Conservation (phyloP, 2,329 filamentous ascomycete species). For the Penicillium sp. region DNA sequence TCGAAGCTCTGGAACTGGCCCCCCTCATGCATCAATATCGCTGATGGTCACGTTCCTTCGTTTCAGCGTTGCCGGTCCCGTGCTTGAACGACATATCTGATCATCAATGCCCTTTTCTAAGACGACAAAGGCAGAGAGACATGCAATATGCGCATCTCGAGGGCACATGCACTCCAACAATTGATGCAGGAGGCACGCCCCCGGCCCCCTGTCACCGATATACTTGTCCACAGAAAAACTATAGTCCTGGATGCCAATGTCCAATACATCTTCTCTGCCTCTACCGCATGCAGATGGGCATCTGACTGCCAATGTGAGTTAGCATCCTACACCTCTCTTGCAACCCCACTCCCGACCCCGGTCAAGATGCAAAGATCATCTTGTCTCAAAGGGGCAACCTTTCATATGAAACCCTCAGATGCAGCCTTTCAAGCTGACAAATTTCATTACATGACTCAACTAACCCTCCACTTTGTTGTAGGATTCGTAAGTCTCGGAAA, state of each 20-base stretch:
- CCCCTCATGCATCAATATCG: conserved; percentile 5
- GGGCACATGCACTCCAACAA: background rate
- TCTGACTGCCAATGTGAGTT: conserved; percentile 8
- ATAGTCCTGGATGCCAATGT: background rate
- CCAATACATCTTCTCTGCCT: background rate
- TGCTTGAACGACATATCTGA: background rate
- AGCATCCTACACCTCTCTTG: conserved; percentile 2
- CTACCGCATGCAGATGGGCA: conserved; percentile 13
- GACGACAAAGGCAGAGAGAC: background rate
- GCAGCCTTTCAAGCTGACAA: conserved; percentile 10
- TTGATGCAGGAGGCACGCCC: background rate
- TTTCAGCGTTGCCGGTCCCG: background rate
- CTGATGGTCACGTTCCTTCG: conserved; percentile 1
- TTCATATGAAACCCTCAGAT: conserved; percentile 4
- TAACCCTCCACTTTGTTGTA: background rate
- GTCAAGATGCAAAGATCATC: conserved; percentile 19
- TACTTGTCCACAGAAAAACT: background rate
- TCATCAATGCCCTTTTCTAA: background rate
- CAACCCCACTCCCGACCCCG: conserved; percentile 1
- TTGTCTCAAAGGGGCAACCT: conserved; percentile 2
- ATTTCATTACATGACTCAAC: background rate
- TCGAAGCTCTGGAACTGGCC: conserved; percentile 5
- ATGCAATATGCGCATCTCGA: background rate
- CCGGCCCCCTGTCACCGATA: background rate
- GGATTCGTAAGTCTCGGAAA: conserved; percentile 13